Evolutionary conservation across 2,329 filamentous ascomycete genomes (phyloP).

Genomic region (Colletotrichum spaethianum): DNA sequence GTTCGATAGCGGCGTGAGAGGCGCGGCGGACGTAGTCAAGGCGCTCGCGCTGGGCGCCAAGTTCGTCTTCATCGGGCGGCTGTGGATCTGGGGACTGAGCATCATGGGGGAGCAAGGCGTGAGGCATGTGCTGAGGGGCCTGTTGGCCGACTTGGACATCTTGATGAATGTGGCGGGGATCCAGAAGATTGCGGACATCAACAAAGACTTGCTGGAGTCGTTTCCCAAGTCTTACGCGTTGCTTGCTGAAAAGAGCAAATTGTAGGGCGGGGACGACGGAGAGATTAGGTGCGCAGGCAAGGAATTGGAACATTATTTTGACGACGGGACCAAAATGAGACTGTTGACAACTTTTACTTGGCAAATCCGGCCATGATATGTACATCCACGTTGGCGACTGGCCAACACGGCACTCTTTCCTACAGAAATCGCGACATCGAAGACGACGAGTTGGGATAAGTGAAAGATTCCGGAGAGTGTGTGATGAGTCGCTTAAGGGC

Average conservation of each 20-base stretch:
- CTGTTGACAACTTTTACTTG: not conserved
- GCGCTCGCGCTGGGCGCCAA: slow-evolving; percentile 70
- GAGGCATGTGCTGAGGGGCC: slow-evolving; percentile 26
- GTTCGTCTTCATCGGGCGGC: slow-evolving; percentile 70
- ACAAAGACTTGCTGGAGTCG: slow-evolving; percentile 27
- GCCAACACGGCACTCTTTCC: fast-evolving
- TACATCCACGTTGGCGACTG: not conserved
- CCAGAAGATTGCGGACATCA: slow-evolving; percentile 55
- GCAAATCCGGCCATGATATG: not conserved
- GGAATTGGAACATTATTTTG: no score
- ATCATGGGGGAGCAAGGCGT: slow-evolving; percentile 37
- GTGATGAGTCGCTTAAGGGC: no score
- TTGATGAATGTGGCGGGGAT: slow-evolving; percentile 70
- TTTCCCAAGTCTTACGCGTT: slow-evolving; percentile 27
- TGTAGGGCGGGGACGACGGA: not conserved
- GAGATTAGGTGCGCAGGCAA: not conserved
- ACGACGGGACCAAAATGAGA: not conserved
- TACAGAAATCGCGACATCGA: not conserved
- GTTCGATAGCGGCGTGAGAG: slow-evolving; percentile 63
- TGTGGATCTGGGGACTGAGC: slow-evolving; percentile 64
- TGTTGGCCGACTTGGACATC: slow-evolving; percentile 68
- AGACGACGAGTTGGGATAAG: not conserved
- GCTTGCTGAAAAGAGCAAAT: slow-evolving; percentile 30
- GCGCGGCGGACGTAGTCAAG: slow-evolving; percentile 72
- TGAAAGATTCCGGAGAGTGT: fast-evolving